Percentiles rank a stretch among this genome's conserved stretches.
These are phyloP conservation scores for Populus euphratica DNA, from an alignment of 345 rosid genomes.

Conservation along the genomic window DNA sequence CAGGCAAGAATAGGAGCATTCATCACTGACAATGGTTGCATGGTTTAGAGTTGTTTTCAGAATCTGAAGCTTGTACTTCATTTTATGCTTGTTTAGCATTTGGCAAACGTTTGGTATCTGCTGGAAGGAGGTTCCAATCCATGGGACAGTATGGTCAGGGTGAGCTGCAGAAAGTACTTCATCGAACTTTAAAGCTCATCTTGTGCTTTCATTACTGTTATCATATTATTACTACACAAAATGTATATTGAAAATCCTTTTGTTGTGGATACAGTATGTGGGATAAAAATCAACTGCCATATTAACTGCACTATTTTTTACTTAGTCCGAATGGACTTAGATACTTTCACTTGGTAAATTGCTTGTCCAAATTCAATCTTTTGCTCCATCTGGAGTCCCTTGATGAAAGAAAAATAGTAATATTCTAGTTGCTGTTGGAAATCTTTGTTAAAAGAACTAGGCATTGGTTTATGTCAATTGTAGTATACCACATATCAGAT, in stretches of 20 bases:
- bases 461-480: background rate
- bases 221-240: background rate
- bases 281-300: background rate
- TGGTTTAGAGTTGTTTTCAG: conserved; percentile 16
- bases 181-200: conserved; percentile 11
- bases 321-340: background rate
- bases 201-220: conserved; percentile 16
- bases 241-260: background rate
- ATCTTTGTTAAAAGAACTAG: background rate
- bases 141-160: conserved; percentile 97
- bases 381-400: background rate
- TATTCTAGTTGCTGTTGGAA: background rate
- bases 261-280: background rate
- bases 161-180: conserved; percentile 73
- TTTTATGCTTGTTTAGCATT: conserved; percentile 55
- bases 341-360: background rate
- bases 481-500: background rate
- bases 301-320: background rate
- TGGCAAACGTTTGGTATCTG: conserved; percentile 72
- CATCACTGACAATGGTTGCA: conserved; percentile 18
- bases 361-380: background rate
- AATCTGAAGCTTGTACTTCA: conserved; percentile 25
- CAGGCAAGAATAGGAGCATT: conserved; percentile 53
- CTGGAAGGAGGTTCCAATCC: conserved; percentile 81
- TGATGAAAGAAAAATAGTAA: background rate